Percentiles rank a stretch among this genome's conserved stretches.
Conservation (phyloP, 495 filamentous ascomycete genomes). For the Endocarpon pusillum region DNA sequence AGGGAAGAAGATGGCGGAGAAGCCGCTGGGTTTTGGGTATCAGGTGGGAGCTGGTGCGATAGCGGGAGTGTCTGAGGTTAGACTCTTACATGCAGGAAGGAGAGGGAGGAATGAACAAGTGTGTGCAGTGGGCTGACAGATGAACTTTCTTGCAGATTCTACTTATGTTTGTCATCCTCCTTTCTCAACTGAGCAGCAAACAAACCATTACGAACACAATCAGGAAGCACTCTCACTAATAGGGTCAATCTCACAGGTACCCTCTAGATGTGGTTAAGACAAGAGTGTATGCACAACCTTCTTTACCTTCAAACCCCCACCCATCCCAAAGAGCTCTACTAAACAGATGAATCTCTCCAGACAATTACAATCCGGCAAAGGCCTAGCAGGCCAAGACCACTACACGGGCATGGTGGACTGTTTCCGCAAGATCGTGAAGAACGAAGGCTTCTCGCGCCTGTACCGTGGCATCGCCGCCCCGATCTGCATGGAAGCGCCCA, state of each 20-base stretch:
- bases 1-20: conserved; percentile 45
- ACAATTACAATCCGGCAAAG: conserved; percentile 67
- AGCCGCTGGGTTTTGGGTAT: conserved; percentile 69
- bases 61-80: conserved; percentile 81
- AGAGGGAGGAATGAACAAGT: background rate
- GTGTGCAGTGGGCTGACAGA: too few relatives aligned
- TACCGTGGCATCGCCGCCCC: conserved; percentile 94
- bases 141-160: conserved; percentile 46
- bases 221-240: background rate
- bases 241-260: conserved; percentile 45
- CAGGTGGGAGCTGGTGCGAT: conserved; percentile 80
- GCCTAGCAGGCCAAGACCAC: conserved; percentile 44
- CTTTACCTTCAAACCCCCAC: background rate
- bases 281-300: conserved; percentile 52
- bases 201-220: background rate
- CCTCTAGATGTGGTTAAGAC: conserved; percentile 98
- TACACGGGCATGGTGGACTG: conserved; percentile 98
- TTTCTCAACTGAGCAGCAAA: background rate
- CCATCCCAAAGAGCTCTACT: conserved; percentile 1
- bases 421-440: conserved; percentile 84
- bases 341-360: conserved; percentile 24
- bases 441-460: conserved; percentile 78
- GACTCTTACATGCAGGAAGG: conserved; percentile 18
- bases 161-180: conserved; percentile 46
- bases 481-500: conserved; percentile 97